A percentile compares a stretch with the other conserved stretches of the same genome.
Evolutionary conservation across 148 eudicot species (phyloP).

Genomic region (Rhododendron vialii): DNA sequence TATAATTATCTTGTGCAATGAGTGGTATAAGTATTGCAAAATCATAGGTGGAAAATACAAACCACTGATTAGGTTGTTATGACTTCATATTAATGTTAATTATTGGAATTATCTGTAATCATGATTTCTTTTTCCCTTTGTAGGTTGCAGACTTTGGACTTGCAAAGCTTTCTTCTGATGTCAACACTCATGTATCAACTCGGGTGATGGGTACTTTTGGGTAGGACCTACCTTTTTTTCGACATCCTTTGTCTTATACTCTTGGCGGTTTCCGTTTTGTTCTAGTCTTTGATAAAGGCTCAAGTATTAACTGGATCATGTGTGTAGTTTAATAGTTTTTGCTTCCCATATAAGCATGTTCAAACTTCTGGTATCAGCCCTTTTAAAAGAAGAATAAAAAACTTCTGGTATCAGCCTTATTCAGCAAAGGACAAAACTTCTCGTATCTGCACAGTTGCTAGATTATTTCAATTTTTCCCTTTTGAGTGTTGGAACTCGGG

Average conservation of each 20-base stretch:
- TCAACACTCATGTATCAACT: conserved; percentile 87
- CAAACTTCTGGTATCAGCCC: not conserved
- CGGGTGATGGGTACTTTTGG: conserved; percentile 99
- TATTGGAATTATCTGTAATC: not conserved
- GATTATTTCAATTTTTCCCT: not conserved
- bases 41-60: not conserved
- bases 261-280: not conserved
- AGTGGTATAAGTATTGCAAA: not conserved
- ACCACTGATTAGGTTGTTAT: not conserved
- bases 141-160: conserved; percentile 99
- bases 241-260: not conserved
- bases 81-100: not conserved
- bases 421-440: not conserved
- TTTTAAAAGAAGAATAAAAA: too few species aligned
- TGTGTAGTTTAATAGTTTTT: not conserved
- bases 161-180: conserved; percentile 79
- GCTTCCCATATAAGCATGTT: not conserved
- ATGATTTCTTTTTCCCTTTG: conserved; percentile 9
- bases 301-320: not conserved
- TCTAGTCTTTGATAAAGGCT: not conserved
- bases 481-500: not conserved
- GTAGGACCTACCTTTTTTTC: conserved; percentile 33
- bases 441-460: not conserved
- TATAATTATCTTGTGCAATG: not conserved
- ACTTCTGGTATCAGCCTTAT: not conserved